phyloP scores from a whole-genome alignment of 495 filamentous ascomycete species.

The Aspergillus bridgeri region DNA sequence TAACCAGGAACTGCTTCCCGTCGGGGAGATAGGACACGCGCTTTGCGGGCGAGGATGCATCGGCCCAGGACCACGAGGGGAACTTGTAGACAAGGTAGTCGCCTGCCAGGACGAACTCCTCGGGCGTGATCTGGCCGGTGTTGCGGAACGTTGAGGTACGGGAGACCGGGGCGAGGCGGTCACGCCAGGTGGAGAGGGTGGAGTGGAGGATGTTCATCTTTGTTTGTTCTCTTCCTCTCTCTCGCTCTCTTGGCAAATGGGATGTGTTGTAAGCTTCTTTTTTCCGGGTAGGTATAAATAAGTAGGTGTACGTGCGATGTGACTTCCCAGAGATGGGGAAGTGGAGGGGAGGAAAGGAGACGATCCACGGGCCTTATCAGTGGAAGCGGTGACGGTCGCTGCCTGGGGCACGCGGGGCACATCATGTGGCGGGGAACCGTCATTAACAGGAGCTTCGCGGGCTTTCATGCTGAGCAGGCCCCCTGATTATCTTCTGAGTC shows the following conservation, averaged over 20 bases:
- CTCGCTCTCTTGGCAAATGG: neutral
- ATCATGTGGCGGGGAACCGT: conserved; percentile 21
- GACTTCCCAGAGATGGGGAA: too few species aligned
- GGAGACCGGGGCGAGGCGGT: conserved; percentile 81
- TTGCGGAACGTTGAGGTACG: conserved; percentile 89
- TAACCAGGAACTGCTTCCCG: conserved; percentile 94
- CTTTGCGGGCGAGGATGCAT: conserved; percentile 72
- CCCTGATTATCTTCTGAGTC: neutral
- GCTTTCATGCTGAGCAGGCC: neutral
- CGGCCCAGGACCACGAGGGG: conserved; percentile 96
- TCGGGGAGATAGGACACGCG: conserved; percentile 78
- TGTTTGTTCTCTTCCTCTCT: conserved; percentile 2
- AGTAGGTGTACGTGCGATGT: neutral
- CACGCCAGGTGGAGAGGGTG: conserved; percentile 78
- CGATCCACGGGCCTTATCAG: conserved; percentile 11
- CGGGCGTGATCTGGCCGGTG: conserved; percentile 93
- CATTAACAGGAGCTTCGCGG: too few species aligned
- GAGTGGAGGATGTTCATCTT: conserved; percentile 68
- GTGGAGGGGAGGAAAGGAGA: neutral
- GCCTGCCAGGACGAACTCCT: conserved; percentile 93
- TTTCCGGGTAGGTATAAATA: neutral
- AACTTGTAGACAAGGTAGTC: conserved; percentile 99
- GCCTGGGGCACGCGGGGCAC: conserved; percentile 19
- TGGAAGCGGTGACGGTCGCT: conserved; percentile 14
- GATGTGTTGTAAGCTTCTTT: neutral